phyloP scores from a whole-genome alignment of 768 basidiomycete species.

The Piloderma croceum region DNA sequence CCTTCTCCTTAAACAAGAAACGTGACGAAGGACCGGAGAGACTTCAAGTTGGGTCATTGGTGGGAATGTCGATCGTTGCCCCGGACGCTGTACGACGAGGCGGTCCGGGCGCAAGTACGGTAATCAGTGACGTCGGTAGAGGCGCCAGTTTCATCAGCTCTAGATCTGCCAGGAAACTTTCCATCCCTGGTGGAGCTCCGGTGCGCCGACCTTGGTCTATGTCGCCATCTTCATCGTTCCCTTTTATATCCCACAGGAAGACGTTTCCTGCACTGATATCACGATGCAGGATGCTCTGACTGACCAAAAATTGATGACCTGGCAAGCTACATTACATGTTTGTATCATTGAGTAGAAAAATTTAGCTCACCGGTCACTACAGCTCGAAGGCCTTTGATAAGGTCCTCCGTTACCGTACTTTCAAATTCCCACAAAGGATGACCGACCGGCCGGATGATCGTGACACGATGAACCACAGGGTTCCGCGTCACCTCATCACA shows the following conservation, averaged over 20 bases:
- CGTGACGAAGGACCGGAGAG: not conserved
- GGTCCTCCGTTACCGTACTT: slow-evolving; percentile 1
- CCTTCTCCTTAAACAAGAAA: not conserved
- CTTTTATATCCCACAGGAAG: slow-evolving; percentile 13
- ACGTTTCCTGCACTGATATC: slow-evolving; percentile 25
- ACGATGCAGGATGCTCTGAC: slow-evolving; percentile 16
- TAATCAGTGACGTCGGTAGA: not conserved
- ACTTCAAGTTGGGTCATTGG: not conserved
- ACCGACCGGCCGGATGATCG: slow-evolving; percentile 4
- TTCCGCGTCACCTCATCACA: no score
- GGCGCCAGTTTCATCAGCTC: not conserved
- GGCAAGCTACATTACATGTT: no score
- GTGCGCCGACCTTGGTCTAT: no score
- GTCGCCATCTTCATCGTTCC: no score
- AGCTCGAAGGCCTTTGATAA: slow-evolving; percentile 2
- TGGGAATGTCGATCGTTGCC: not conserved
- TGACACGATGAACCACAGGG: slow-evolving; percentile 6
- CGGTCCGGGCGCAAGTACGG: no score
- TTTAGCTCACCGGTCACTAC: slow-evolving; percentile 2
- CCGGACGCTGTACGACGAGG: no score
- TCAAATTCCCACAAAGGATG: slow-evolving; percentile 9
- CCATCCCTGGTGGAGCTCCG: not conserved
- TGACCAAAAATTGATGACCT: slow-evolving; percentile 16
- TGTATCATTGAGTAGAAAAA: no score
- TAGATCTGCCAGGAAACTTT: not conserved